Base-by-base conservation (phyloP, 306 rosid species). In the Malus asiatica region DNA sequence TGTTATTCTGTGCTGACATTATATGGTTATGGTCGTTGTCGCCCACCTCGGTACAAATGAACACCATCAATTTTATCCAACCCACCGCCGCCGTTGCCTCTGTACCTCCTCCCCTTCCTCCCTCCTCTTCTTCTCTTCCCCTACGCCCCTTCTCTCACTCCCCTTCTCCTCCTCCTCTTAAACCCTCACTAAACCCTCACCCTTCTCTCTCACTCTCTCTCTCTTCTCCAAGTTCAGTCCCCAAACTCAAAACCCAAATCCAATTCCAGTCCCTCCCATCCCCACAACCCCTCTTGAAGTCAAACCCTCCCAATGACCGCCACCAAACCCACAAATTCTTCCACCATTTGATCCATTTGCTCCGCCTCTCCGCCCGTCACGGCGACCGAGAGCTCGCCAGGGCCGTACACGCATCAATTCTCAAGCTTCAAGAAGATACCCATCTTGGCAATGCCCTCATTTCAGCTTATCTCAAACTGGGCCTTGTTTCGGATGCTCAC, bases 321-420 rank as follows among this genome's bases (percentile, higher is more conserved):
- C 10, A 6, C 76, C 55, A 27, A 11, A 27, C 53, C 23, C 8
- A 60, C 45, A 63, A 66, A 8, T 64, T 62, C 75, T 60, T 76
- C 20, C 74, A 78, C 22, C 60, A 46, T 4, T 63, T 83, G 27
- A 68, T 84, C 80, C 9, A 63, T 45, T 59, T 84, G 74, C 94
- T 93, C 76, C 93, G 87, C 72, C 53, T 86, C 35, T 83, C 94
- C 38, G 64, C 82, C 58, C 91, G 84, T 57, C 69, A 66, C 74
- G 35, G 77, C 38, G 83, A 86, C 70, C 59, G 77, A 38, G 77
- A 80, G 63, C 91, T 93, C 58, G 81, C 85, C 69, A 80, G 66
- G 69, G 87, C 96, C 57, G 85, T 83, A 8, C 98, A 93, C 78
- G 89, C 93, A 27, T 23, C 75, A 42, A 27, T 77, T 77, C 80